A percentile compares a stretch with the other conserved stretches of the same genome.
Conservation (phyloP, 2,329 filamentous ascomycete genomes). For the Xylaria sp. region DNA sequence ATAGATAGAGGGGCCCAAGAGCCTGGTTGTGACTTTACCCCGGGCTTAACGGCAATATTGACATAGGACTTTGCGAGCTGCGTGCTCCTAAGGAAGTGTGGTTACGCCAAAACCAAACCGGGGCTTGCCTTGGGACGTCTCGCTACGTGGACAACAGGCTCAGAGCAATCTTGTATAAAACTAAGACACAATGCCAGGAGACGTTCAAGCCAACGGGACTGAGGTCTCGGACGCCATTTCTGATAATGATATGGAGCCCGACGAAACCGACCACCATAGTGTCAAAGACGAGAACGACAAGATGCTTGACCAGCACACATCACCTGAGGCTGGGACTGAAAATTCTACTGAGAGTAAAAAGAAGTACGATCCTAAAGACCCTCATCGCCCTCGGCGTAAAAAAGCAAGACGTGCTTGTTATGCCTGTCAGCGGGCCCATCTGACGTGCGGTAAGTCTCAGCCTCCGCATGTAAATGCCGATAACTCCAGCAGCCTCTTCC, state of each 20-base stretch:
- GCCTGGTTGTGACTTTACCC: constrained; percentile 39
- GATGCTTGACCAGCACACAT: constrained; percentile 61
- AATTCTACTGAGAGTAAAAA: constrained; percentile 67
- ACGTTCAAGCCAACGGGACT: constrained; percentile 63
- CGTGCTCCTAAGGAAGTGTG: constrained; percentile 45
- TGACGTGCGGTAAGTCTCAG: constrained; percentile 89
- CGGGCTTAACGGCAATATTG: constrained; percentile 44
- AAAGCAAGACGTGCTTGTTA: constrained; percentile 96
- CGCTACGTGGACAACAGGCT: constrained; percentile 39
- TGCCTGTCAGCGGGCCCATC: constrained; percentile 95
- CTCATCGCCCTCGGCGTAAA: constrained; percentile 87
- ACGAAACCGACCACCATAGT: constrained; percentile 53
- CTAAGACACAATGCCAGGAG: constrained; percentile 66
- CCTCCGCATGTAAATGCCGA: constrained; percentile 44
- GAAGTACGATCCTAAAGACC: constrained; percentile 87
- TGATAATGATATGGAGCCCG: constrained; percentile 68
- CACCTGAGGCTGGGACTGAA: constrained; percentile 58
- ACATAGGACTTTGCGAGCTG: constrained; percentile 47
- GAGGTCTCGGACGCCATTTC: constrained; percentile 70
- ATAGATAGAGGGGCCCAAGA: constrained; percentile 43
- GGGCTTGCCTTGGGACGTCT: constrained; percentile 42
- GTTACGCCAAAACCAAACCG: constrained; percentile 48
- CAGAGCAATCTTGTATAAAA: constrained; percentile 59
- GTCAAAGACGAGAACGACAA: constrained; percentile 62
- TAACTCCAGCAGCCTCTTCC: constrained; percentile 40